Evolutionary conservation across 139 green algal species (phyloP), one percentile per base, ranked within the genome.

Genomic region (Protoeuglena noctilucae): DNA sequence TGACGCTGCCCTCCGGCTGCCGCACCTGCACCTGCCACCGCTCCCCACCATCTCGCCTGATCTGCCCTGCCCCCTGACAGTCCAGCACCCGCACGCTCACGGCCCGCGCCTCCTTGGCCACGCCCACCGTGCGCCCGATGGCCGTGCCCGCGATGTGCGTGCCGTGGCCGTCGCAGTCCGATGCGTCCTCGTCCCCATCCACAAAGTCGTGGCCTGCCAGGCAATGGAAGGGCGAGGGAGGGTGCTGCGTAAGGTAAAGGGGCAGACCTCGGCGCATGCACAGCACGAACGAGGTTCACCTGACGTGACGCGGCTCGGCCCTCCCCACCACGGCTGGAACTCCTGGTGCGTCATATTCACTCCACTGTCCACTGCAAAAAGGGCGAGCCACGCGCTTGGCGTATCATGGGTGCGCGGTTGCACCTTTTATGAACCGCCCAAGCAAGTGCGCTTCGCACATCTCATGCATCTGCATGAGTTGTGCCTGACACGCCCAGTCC

Each of bases 101-200:
- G 30, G 89, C 58, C 3, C 58, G 48, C 6, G 81, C 78, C 3
- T 61, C 63, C 49, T 82, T 83, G n/a, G 81, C 81, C 14, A 91
- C 63, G 3, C 81, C 81, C 41, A 86, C 78, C 23, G 56, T 62
- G 28, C 62, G 63, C 5, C 80, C 80, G 12, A 76, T 61, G 28
- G 77, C 81, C 17, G 69, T 79, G 21, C 61, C 74, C 0, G 77
- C 71, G 3, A 86, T 74, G 63, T 86, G 78, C 5, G 70, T 86
- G 29, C 77, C 80, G 56, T 89, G 80, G 7, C 81, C 81, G 62
- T 89, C 77, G 61, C 80, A 88, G 66, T 89, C 80, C 3, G 55
- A 19, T 3, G 70, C 64, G 14, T 64, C 54, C 0, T 56, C 41
- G 53, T 73, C 62, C 48, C 77, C 60, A 51, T 80, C 71, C 19